These are phyloP conservation scores for Globisporangium mamillatum DNA, from an alignment of 352 stramenopile species.

Conservation along the genomic window DNA sequence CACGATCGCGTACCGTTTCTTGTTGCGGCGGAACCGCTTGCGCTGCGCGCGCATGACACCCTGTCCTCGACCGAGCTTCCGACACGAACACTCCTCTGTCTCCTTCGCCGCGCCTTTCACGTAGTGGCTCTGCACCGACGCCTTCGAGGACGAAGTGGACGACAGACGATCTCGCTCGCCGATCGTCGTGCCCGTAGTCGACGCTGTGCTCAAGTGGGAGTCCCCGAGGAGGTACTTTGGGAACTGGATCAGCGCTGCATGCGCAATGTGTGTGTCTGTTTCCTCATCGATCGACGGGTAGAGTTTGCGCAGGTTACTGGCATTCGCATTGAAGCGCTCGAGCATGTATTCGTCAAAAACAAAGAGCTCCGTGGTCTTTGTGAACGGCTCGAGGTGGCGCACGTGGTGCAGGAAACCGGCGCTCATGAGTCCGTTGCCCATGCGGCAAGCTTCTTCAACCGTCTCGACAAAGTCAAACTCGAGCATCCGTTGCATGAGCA, in stretches of 20 bases:
- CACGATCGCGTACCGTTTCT: conserved; percentile 45
- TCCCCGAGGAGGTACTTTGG: conserved; percentile 1
- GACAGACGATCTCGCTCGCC: conserved; percentile 20
- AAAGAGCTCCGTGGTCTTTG: conserved; percentile 41
- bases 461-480: conserved; percentile 51
- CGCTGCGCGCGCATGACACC: conserved; percentile 25
- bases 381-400: conserved; percentile 42
- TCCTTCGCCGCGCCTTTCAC: conserved; percentile 19
- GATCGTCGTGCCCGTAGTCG: background rate
- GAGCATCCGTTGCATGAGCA: conserved; percentile 62
- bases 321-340: conserved; percentile 15
- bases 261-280: conserved; percentile 9
- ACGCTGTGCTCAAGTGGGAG: conserved; percentile 10
- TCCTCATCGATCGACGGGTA: conserved; percentile 4
- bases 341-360: conserved; percentile 49
- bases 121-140: conserved; percentile 18
- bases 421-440: conserved; percentile 66
- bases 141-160: conserved; percentile 26
- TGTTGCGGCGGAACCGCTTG: conserved; percentile 46
- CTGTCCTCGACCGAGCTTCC: conserved; percentile 41
- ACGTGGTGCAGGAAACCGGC: conserved; percentile 61
- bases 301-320: conserved; percentile 19
- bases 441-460: conserved; percentile 40
- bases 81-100: conserved; percentile 37
- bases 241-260: conserved; percentile 2